Evolutionary conservation across 805 yeast genomes (phyloP), one percentile per base, ranked within the genome.

Genomic region (Hanseniaspora clermontiae): DNA sequence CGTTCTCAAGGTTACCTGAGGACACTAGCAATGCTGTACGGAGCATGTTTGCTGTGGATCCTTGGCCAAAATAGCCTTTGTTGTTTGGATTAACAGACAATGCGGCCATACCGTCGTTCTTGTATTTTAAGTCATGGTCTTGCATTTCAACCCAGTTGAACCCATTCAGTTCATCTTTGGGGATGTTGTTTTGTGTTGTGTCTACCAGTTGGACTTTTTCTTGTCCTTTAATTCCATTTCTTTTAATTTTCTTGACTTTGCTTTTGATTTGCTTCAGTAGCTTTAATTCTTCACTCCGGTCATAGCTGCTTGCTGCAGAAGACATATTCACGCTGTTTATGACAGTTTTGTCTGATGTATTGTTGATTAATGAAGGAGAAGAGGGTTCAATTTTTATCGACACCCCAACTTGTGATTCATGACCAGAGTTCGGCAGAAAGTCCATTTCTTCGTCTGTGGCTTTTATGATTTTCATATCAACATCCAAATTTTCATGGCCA

Each of bases 101-200:
- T 1, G 82, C 84, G 0, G 83, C 85, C 86, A 82, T 82, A 11
- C 86, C 85, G 65, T 82, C 86, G 51, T 66, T 66, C 59, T 48
- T 56, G 52, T 50, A 36, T 19, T 39, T 57, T 10, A 61, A 60
- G 11, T 46, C 34, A 50, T 73, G 76, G 32, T 68, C 71, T 49
- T 76, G 77, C 61, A 75, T 78, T 61, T 79, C 83, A 3, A 71
- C 71, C 85, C 85, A 80, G 60, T 80, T 82, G 59, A 79, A 79
- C 3, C 82, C 82, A 58, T 74, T 72, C 27, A 78, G 68, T 12
- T 72, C 70, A 59, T 75, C 78, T 19, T 67, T 72, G 1, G 78
- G 78, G 5, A 72, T 64, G 49, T 71, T 73, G 27, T 66, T 68
- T 5, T 69, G 65, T 9, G 67, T 49, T 49, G 65, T 36, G 19